phyloP scores from a whole-genome alignment of 2,329 filamentous ascomycete species.

The Fusarium pseudoanthophilum region DNA sequence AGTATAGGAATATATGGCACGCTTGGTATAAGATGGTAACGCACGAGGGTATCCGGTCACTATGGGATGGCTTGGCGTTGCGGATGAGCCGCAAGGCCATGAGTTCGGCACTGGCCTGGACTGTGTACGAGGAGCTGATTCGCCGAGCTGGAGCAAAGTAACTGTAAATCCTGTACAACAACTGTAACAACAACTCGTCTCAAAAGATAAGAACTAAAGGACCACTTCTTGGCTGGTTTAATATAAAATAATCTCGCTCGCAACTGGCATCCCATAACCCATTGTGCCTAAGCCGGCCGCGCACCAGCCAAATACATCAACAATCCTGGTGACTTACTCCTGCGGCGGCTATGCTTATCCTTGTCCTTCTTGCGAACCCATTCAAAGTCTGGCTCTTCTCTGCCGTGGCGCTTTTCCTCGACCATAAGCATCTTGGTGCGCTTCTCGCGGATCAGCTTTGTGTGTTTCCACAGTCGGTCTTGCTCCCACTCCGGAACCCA shows the following conservation, averaged over 20 bases:
- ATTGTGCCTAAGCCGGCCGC: constrained; percentile 51
- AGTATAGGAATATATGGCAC: constrained; percentile 84
- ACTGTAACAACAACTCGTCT: constrained; percentile 39
- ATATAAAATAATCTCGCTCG: constrained; percentile 6
- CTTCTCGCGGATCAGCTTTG: constrained; percentile 70
- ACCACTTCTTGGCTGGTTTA: constrained; percentile 9
- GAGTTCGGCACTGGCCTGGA: constrained; percentile 97
- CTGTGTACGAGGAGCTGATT: constrained; percentile 93
- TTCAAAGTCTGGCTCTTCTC: constrained; percentile 61
- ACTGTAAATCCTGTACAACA: constrained; percentile 33
- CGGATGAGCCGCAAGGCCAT: constrained; percentile 91
- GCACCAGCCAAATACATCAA: constrained; percentile 68
- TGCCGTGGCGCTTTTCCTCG: constrained; percentile 57
- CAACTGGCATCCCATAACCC: neutral
- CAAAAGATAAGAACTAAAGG: constrained; percentile 24
- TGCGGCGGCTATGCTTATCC: constrained; percentile 60
- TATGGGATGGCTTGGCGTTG: constrained; percentile 87
- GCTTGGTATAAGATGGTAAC: constrained; percentile 80
- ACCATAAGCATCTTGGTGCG: constrained; percentile 59
- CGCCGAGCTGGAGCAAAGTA: constrained; percentile 58
- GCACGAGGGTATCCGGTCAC: constrained; percentile 81
- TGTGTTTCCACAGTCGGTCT: constrained; percentile 78
- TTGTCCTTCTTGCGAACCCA: constrained; percentile 69
- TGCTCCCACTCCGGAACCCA: constrained; percentile 79
- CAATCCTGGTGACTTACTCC: constrained; percentile 66